Conservation (phyloP, 257 asterid genomes). For the Buddleja alternifolia region DNA sequence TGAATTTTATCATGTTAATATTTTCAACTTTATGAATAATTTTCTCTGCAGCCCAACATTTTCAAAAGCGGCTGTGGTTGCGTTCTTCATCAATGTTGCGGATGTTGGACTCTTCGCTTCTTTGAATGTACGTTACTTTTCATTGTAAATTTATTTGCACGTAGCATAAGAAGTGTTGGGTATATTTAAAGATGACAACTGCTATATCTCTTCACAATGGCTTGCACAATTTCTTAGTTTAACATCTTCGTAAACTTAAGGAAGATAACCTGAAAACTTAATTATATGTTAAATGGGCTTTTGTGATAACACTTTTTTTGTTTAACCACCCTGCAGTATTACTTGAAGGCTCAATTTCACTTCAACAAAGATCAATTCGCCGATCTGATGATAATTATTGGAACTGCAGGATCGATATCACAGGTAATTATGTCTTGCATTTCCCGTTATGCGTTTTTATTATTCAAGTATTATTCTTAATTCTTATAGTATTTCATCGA, state of each 20-base stretch:
- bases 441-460: not conserved
- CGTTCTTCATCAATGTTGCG: constrained; percentile 70
- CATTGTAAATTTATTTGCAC: too few relatives aligned
- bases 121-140: constrained; percentile 49
- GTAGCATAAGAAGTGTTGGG: too few relatives aligned
- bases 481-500: not conserved
- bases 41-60: constrained; percentile 67
- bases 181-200: not conserved
- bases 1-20: too few relatives aligned
- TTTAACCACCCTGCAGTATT: constrained; percentile 55
- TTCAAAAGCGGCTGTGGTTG: constrained; percentile 77
- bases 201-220: not conserved
- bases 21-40: too few relatives aligned
- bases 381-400: constrained; percentile 78
- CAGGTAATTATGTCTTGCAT: constrained; percentile 51
- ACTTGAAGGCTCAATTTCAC: constrained; percentile 87
- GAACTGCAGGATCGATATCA: constrained; percentile 78
- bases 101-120: constrained; percentile 77
- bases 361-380: constrained; percentile 90
- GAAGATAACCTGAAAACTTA: too few relatives aligned
- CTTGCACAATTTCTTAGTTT: not conserved
- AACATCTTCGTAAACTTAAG: not conserved
- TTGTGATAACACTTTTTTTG: not conserved
- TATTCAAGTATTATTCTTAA: not conserved
- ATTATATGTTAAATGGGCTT: not conserved